Evolutionary conservation across 371 early-diverging fungal genomes (phyloP).

Genomic region (Syncephalastrum sp.): DNA sequence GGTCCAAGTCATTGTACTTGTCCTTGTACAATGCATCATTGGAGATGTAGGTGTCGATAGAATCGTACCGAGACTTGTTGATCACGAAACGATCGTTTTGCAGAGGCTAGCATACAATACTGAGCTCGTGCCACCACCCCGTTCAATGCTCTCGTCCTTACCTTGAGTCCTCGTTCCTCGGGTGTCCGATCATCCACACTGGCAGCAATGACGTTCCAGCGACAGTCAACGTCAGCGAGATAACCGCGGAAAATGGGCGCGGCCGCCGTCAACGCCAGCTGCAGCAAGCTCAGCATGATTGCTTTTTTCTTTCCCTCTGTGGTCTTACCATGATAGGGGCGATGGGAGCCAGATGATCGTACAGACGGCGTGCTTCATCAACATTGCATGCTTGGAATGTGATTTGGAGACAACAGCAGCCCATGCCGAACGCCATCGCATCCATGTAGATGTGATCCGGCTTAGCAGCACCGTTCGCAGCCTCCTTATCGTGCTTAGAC

Average conservation of each 20-base stretch:
- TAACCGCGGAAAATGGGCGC: conserved; percentile 95
- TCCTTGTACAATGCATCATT: conserved; percentile 71
- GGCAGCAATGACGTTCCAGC: conserved; percentile 97
- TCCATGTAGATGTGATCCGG: conserved; percentile 98
- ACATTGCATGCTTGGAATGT: conserved; percentile 98
- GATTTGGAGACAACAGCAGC: conserved; percentile 98
- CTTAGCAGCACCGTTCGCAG: conserved; percentile 73
- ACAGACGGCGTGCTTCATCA: conserved; percentile 90
- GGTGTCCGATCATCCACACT: conserved; percentile 96
- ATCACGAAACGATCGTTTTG: conserved; percentile 74
- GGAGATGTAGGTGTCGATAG: conserved; percentile 92
- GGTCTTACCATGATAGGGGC: conserved; percentile 84
- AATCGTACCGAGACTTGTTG: conserved; percentile 96
- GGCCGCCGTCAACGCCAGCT: conserved; percentile 92
- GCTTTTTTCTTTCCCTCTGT: background rate
- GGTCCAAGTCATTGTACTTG: conserved; percentile 95
- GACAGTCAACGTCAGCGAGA: conserved; percentile 94
- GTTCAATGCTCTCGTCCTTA: conserved; percentile 18
- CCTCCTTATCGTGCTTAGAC: conserved; percentile 65
- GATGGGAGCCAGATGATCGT: conserved; percentile 95
- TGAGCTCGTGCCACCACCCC: background rate
- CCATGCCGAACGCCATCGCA: conserved; percentile 99
- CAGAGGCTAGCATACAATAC: conserved; percentile 55
- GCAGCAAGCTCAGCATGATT: conserved; percentile 7
- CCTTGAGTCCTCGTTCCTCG: conserved; percentile 89